phyloP scores from a whole-genome alignment of 257 asterid genomes.

The Salvia rosmarinus region DNA sequence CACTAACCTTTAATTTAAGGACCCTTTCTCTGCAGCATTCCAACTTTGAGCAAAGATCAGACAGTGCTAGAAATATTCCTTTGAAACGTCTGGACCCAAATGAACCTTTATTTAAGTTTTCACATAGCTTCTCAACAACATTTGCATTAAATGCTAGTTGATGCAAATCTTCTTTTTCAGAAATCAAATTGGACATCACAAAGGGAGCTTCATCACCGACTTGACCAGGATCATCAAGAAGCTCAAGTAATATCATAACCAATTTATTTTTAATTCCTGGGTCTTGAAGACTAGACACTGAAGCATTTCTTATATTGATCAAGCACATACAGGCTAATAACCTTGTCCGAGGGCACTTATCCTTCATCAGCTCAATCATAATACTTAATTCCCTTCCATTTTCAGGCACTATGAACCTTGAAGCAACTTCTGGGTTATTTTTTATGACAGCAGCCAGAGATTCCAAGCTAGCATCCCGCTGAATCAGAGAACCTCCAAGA shows the following conservation, averaged over 20 bases:
- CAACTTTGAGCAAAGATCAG: conserved; percentile 76
- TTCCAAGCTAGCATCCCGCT: conserved; percentile 88
- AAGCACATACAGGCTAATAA: conserved; percentile 82
- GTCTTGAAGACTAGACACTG: conserved; percentile 63
- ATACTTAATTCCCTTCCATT: conserved; percentile 65
- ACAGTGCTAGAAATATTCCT: conserved; percentile 77
- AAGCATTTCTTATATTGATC: conserved; percentile 67
- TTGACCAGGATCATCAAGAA: conserved; percentile 86
- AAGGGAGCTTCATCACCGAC: conserved; percentile 95
- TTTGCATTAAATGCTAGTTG: conserved; percentile 71
- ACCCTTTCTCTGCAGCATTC: conserved; percentile 84
- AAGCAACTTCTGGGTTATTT: conserved; percentile 71
- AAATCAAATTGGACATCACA: conserved; percentile 70
- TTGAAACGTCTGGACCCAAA: conserved; percentile 62
- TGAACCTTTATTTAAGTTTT: conserved; percentile 57
- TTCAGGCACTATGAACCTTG: conserved; percentile 66
- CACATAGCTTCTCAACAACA: conserved; percentile 63
- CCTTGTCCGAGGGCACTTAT: conserved; percentile 79
- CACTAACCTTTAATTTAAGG: conserved; percentile 71
- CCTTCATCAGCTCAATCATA: conserved; percentile 71
- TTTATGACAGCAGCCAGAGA: conserved; percentile 72
- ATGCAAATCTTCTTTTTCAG: conserved; percentile 84
- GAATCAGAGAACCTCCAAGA: conserved; percentile 77
- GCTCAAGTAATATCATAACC: conserved; percentile 69
- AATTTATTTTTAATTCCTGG: conserved; percentile 56